Base-by-base conservation (phyloP, 192 early-diverging fungal genomes). In the Rhizophagus prolifer region DNA sequence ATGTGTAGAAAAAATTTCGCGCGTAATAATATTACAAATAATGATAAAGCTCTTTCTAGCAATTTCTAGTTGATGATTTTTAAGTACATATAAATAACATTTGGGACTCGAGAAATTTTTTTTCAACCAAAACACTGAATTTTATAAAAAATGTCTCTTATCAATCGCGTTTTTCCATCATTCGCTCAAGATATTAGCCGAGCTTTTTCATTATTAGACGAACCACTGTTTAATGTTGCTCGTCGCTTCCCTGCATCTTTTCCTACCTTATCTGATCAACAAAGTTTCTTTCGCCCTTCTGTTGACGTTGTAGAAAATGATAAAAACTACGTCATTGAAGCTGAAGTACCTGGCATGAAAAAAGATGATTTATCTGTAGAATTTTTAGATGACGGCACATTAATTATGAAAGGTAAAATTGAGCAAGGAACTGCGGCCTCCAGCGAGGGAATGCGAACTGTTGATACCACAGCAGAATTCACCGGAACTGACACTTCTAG, bases 261-360 rank as follows among this genome's bases (percentile, higher is more conserved):
- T 64, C 65, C 76, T 59, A 25, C 79, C 23, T 50, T 69, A 3
- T 31, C 59, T 14, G 41, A 44, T 14, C 14, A 36, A 16, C 63
- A 50, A 13, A 46, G 69, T 10, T 75, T 60, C 16, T 74, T 46
- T 63, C 59, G 76, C 65, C 82, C 82, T 9, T 65, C 80, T 5
- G 78, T 81, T 28, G 80, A 83, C 76, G 44, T 83, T 26, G 21
- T 34, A 8, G 82, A 83, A 72, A 74, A 78, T 9, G 66, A 70
- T 26, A 72, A 79, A 66, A 71, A 34, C 31, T 83, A 83, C 75
- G 59, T 81, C n/a, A 31, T 83, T 8, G 80, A 83, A 34, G 82
- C 82, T 10, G 82, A 83, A 70, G 59, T 83, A 34, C 82, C 82
- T 70, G 82, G 82, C 26, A 70, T 81, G 46, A 74, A 77, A 21